Percentiles rank a stretch among this genome's conserved stretches.
phyloP scores from a whole-genome alignment of 169 alveolate species.

The Cryptosporidium tyzzeri region DNA sequence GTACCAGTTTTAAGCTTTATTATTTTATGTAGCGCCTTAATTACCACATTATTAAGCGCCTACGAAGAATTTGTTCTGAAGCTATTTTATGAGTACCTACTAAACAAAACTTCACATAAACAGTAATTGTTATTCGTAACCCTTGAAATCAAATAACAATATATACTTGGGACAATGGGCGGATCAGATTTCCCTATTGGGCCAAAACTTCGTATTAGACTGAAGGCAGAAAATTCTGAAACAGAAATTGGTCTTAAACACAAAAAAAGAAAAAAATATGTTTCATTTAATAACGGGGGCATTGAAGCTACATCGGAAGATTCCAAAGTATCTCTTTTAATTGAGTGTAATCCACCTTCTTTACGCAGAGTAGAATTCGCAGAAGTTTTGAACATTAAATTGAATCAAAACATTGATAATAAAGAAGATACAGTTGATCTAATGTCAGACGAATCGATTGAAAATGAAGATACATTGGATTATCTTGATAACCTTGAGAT shows the following conservation, averaged over 20 bases:
- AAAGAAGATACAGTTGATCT: slow-evolving; percentile 58
- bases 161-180: slow-evolving; percentile 29
- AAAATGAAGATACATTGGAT: slow-evolving; percentile 26
- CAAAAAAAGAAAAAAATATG: slow-evolving; percentile 22
- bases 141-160: neutral
- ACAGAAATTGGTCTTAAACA: slow-evolving; percentile 10
- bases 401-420: slow-evolving; percentile 1
- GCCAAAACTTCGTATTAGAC: slow-evolving; percentile 67
- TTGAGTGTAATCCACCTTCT: slow-evolving; percentile 64
- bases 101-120: neutral
- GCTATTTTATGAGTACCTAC: slow-evolving; percentile 28
- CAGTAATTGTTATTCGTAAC: neutral
- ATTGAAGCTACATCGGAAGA: slow-evolving; percentile 19
- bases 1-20: neutral
- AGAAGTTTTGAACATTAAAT: slow-evolving; percentile 45
- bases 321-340: slow-evolving; percentile 28
- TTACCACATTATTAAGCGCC: slow-evolving; percentile 9
- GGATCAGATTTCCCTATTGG: slow-evolving; percentile 62
- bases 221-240: slow-evolving; percentile 53
- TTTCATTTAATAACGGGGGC: slow-evolving; percentile 34
- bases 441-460: slow-evolving; percentile 60
- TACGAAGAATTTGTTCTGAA: neutral
- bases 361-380: slow-evolving; percentile 49
- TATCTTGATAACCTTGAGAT: slow-evolving; percentile 44
- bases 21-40: slow-evolving; percentile 10